Conservation (phyloP, 768 basidiomycete genomes). For the Coprinopsis cinerea region DNA sequence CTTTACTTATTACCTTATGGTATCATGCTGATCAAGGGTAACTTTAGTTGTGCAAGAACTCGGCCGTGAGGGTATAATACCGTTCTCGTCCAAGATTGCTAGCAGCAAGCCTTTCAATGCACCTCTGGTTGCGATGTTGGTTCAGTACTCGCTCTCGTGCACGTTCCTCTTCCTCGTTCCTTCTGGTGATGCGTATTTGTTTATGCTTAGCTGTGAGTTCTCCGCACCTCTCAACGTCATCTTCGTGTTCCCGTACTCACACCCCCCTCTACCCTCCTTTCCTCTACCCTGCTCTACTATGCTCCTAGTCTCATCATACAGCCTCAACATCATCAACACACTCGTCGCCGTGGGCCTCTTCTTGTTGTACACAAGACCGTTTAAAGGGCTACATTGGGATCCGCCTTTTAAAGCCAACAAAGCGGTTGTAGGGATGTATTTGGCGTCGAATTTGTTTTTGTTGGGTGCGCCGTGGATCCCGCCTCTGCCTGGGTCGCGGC, state of each 20-base stretch:
- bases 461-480: constrained; percentile 59
- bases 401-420: constrained; percentile 61
- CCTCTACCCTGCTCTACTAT: background rate
- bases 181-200: constrained; percentile 70
- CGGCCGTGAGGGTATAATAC: constrained; percentile 65
- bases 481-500: constrained; percentile 42
- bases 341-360: constrained; percentile 57
- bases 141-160: constrained; percentile 57
- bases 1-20: background rate
- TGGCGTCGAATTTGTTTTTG: constrained; percentile 61
- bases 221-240: background rate
- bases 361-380: constrained; percentile 46
- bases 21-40: background rate
- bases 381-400: constrained; percentile 45
- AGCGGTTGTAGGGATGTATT: constrained; percentile 44
- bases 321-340: constrained; percentile 50
- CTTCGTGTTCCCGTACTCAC: no score
- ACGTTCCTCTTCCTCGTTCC: constrained; percentile 51
- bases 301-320: constrained; percentile 50
- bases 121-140: constrained; percentile 56
- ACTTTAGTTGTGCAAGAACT: constrained; percentile 63
- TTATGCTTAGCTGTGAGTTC: constrained; percentile 56
- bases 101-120: constrained; percentile 68
- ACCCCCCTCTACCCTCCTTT: no score
- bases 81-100: constrained; percentile 60